These are phyloP conservation scores for Phylloporus sp. DNA, from an alignment of 768 basidiomycete genomes.

Conservation along the genomic window DNA sequence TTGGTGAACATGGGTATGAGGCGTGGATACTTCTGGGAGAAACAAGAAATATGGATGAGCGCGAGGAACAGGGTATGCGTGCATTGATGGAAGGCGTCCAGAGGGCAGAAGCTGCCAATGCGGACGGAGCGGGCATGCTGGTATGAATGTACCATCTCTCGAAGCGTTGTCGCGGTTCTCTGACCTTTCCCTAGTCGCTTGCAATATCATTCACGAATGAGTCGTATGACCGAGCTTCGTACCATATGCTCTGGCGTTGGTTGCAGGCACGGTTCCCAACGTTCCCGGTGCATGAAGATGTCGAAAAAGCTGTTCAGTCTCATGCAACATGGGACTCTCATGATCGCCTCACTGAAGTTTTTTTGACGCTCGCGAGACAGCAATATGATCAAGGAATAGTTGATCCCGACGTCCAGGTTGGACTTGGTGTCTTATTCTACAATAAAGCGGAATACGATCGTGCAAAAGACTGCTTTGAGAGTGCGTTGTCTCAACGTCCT, in stretches of 20 bases:
- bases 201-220: conserved; percentile 98
- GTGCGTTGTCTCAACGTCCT: conserved; percentile 76
- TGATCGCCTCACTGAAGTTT: conserved; percentile 74
- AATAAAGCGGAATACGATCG: conserved; percentile 80
- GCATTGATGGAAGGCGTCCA: conserved; percentile 73
- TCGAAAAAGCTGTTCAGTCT: conserved; percentile 48
- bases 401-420: conserved; percentile 92
- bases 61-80: conserved; percentile 77
- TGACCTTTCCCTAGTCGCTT: conserved; percentile 57
- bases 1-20: conserved; percentile 80
- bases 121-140: conserved; percentile 69
- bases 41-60: conserved; percentile 85
- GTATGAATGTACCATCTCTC: conserved; percentile 38
- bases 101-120: conserved; percentile 59
- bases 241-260: conserved; percentile 85
- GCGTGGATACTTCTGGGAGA: conserved; percentile 92
- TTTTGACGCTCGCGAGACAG: conserved; percentile 74
- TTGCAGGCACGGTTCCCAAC: conserved; percentile 62
- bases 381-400: conserved; percentile 69
- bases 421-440: conserved; percentile 90
- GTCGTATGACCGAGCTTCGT: conserved; percentile 80
- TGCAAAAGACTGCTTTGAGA: conserved; percentile 93
- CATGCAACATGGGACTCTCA: conserved; percentile 82
- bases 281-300: conserved; percentile 51
- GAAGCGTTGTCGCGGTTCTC: conserved; percentile 8